A percentile compares a stretch with the other conserved stretches of the same genome.
Evolutionary conservation across 202 grass and related monocot species (phyloP).

Genomic region (Brachypodium distachyon): DNA sequence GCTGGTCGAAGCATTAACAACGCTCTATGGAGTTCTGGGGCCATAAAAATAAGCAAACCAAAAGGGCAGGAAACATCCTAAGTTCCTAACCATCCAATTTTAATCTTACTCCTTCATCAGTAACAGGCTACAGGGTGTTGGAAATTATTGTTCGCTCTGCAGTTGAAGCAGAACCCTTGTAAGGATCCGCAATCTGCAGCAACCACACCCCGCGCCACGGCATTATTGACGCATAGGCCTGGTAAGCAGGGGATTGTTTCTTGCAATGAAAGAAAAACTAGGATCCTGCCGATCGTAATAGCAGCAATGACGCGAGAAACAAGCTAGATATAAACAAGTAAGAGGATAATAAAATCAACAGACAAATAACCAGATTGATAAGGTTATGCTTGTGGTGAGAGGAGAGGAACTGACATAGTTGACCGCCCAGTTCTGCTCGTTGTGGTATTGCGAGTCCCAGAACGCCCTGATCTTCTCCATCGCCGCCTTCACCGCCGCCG

Average conservation of each 20-base stretch:
- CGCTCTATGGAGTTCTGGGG: too few relatives aligned
- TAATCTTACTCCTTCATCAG: background rate
- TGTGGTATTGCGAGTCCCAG: slow-evolving; percentile 45
- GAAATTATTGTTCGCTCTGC: too few relatives aligned
- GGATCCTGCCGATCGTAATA: background rate
- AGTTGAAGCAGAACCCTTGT: too few relatives aligned
- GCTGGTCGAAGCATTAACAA: background rate
- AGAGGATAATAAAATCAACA: too few relatives aligned
- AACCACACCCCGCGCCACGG: too few relatives aligned
- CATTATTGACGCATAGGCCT: too few relatives aligned
- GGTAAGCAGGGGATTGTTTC: background rate
- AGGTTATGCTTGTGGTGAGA: background rate
- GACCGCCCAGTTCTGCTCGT: slow-evolving; percentile 46
- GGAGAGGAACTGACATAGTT: slow-evolving; percentile 35
- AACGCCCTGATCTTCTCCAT: slow-evolving; percentile 36
- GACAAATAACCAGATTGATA: background rate
- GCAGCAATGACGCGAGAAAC: background rate
- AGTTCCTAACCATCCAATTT: too few relatives aligned
- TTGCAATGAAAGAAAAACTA: background rate
- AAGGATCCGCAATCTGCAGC: too few relatives aligned
- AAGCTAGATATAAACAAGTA: background rate
- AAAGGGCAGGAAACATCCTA: background rate
- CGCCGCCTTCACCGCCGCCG: slow-evolving; percentile 8
- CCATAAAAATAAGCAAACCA: too few relatives aligned
- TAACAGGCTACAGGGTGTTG: background rate